Base-by-base conservation (phyloP, 441 rosid genomes). In the Populus hybrid region DNA sequence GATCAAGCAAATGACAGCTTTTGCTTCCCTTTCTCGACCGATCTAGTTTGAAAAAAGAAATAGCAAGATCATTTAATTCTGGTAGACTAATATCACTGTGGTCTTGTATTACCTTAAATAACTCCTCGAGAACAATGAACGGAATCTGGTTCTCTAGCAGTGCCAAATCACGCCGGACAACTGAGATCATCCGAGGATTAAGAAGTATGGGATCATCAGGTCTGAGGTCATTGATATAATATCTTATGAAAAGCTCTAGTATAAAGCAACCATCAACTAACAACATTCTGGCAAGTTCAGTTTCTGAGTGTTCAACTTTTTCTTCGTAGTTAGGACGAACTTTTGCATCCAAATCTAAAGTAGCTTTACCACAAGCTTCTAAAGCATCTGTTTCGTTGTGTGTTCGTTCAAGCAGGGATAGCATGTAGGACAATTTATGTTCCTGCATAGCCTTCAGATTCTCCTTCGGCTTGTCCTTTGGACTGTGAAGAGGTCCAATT, bases 261-360 rank as follows among this genome's bases (percentile, higher is more conserved):
- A 72, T 72, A 36, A 72, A 72, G 66, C 75, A 72, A 20, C 75
- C 75, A 36, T 72, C 67, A 18, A 72, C n/a, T n/a, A 72, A 38
- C 36, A 72, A 9, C 20, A 72, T 72, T 21, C 35, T 59, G 36
- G 66, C 75, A 24, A 72, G 75, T n/a, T 72, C 23, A 2, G 16
- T 1, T 32, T 18, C 3, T 30, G 21, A 3, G 6, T 14, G 63
- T 57, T 57, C 10, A 6, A 53, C 61, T 1, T 0, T 57, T 57
- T 53, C 75, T 24, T 30, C 42, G 34, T 72, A 72, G 67, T 21
- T 28, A 46, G 0, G 12, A 16, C 30, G 75, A 23, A 72, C 6
- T 53, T 50, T 36, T 16, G 18, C 4, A 7, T 21, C 28, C 53
- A 70, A 16, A 8, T 5, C 12, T 36, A 20, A 46, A 24, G 42